A percentile compares a stretch with the other conserved stretches of the same genome.
Conservation (phyloP, 2,329 filamentous ascomycete species). For the Elsinoe necatrix region DNA sequence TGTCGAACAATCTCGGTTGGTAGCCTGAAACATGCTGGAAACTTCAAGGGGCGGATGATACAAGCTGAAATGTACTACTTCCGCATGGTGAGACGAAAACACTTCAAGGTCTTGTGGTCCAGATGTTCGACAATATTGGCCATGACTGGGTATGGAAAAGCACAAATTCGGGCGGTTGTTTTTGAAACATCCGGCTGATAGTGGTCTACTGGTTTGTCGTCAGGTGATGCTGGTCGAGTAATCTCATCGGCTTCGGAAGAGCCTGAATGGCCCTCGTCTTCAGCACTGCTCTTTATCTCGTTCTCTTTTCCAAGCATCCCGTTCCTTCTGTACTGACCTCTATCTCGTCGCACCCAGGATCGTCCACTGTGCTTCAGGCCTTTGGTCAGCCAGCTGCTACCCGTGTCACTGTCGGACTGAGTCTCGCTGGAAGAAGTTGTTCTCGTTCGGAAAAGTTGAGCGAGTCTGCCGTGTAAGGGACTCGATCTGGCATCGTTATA, state of each 20-base stretch:
- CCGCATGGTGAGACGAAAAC: constrained; percentile 29
- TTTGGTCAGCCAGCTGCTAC: background rate
- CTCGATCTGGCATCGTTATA: background rate
- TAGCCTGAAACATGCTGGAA: constrained; percentile 29
- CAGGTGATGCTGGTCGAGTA: background rate
- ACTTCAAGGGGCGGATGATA: constrained; percentile 20
- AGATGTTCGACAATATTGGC: background rate
- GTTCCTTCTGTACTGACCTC: background rate
- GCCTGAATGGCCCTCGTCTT: background rate
- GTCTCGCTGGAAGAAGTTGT: background rate
- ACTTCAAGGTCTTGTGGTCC: background rate
- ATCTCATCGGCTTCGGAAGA: background rate
- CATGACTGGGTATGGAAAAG: background rate
- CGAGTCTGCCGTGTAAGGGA: background rate
- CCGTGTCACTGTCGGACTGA: background rate
- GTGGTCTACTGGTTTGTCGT: background rate
- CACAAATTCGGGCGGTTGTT: background rate
- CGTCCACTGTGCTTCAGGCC: background rate
- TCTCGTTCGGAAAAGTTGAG: background rate
- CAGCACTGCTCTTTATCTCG: background rate
- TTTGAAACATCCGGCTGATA: background rate
- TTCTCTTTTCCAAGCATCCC: background rate
- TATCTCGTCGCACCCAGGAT: background rate
- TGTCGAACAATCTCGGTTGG: constrained; percentile 44
- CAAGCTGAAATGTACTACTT: constrained; percentile 29